Evolutionary conservation across 768 basidiomycete genomes (phyloP), one percentile per base, ranked within the genome.

Genomic region (Floccularia luteovirens): DNA sequence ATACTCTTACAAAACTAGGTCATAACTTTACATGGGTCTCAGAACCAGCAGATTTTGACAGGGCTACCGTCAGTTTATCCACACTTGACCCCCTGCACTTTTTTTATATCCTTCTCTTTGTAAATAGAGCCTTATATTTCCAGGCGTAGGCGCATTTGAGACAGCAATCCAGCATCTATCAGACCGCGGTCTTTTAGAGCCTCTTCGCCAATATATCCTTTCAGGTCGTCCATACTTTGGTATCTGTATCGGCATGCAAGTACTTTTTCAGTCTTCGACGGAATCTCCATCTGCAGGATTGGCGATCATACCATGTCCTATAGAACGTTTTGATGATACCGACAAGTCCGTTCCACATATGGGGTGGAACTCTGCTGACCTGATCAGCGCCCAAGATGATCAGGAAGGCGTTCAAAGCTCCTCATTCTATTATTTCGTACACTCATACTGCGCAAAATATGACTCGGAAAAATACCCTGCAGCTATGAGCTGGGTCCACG

Each of bases 161-260:
- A 81, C 84, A 14, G 94, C 94, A 8, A 82, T 96, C 49, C 70
- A 74, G 36, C 81, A 86, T 42, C 78, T 99, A 37, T 61, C 65
- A 12, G 59, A 71, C 13, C 79, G 79, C 45, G 89, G 86, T 16
- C 75, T 93, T 43, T 71, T 86, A 24, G 76, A 86, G 47, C 91
- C 90, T 19, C 70, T 99, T 42, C 75, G 73, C 45, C 62, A 72
- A 37, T 99, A 97, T 60, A 80, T 99, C 51, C 61, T 63, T 12
- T 89, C 89, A 8, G 94, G 96, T 19, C 77, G 73, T 51, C 96
- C 94, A 2, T 99, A 96, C 63, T 90, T 96, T 62, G 90, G 90
- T 27, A 98, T 99, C 67, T 99, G 96, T 65, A 89, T 99, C 54
- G 96, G 96, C 52, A 84, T 99, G 82, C 96, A 99, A 62, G 78